Base-by-base conservation (phyloP, 2,329 filamentous ascomycete genomes). In the Apiospora aurea region DNA sequence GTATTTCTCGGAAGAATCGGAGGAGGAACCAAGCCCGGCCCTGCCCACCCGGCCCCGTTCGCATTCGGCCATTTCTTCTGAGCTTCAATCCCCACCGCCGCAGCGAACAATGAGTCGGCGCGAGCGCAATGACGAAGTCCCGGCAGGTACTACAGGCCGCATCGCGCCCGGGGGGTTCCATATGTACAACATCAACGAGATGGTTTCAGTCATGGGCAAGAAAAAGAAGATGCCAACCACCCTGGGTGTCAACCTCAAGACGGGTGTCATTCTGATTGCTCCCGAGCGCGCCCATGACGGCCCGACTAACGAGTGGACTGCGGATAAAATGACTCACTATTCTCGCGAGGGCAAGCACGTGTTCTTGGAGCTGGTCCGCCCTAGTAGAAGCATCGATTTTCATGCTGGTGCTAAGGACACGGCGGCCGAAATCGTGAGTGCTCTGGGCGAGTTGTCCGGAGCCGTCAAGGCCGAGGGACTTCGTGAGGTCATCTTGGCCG, bases 151-250 rank as follows among this genome's bases (percentile, higher is more conserved):
- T 46, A 85, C 86, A 21, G 84, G 84, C 49, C 80, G 81, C n/a
- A 81, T 85, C 43, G 91, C 92, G 1, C 93, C 94, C 6, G 93
- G 94, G 24, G 94, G 94, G 1, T 98, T 95, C 79, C 95, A 97
- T 79, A 87, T 98, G 81, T 98, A 98, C 83, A 98, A 97, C 78
- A 95, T 98, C 78, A 97, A 95, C 80, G 96, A 98, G 83, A 97
- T 97, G 93, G 90, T 97, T 5, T 96, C 95, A n/a, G 91, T 96
- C 64, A 95, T 97, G 90, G 96, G 96, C 71, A 97, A 97, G 85
- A 93, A 94, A 78, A 97, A 97, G 86, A 98, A 98, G 85, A 96
- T 98, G 94, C 95, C 96, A 1, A 97, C 95, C n/a, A 97, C 94
- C 0, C 83, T 98, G 49, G 96, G 96, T n/a, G 92, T 98, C 79